phyloP scores from a whole-genome alignment of 2,329 filamentous ascomycete genomes.

The Alternaria arbusti region DNA sequence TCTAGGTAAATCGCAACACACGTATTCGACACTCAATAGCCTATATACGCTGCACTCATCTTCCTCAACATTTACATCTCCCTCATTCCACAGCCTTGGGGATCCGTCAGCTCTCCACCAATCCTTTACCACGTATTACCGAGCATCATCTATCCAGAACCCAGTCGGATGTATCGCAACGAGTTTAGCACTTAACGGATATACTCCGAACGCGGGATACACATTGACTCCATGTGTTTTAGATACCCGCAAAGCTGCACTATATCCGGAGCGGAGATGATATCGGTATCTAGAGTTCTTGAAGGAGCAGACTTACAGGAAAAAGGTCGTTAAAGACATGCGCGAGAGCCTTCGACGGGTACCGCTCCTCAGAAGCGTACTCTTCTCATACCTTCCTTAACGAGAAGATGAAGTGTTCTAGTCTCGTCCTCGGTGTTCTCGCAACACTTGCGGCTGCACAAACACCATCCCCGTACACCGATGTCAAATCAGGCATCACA shows the following conservation, averaged over 20 bases:
- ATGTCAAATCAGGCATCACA: not conserved
- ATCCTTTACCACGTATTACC: not conserved
- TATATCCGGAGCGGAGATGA: not conserved
- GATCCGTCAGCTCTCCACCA: not conserved
- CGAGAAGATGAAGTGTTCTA: not conserved
- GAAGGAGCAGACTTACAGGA: not conserved
- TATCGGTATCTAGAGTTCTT: not conserved
- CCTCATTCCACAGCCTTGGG: not conserved
- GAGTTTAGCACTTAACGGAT: not conserved
- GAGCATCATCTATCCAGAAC: not conserved
- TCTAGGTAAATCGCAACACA: not conserved
- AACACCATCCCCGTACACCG: not conserved
- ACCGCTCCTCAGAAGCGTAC: not conserved
- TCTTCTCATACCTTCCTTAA: not conserved
- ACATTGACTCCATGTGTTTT: not conserved
- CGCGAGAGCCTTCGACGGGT: not conserved
- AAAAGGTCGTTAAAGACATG: not conserved
- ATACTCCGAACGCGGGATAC: not conserved
- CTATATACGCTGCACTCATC: not conserved
- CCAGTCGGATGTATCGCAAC: not conserved
- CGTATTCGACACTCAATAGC: not conserved
- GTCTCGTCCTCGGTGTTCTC: not conserved
- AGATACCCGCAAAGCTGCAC: not conserved
- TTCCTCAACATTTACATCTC: rapidly evolving
- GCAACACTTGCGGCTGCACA: not conserved